These are phyloP conservation scores for Zygotorulaspora danielsina DNA, from an alignment of 805 yeast genomes.

Conservation along the genomic window DNA sequence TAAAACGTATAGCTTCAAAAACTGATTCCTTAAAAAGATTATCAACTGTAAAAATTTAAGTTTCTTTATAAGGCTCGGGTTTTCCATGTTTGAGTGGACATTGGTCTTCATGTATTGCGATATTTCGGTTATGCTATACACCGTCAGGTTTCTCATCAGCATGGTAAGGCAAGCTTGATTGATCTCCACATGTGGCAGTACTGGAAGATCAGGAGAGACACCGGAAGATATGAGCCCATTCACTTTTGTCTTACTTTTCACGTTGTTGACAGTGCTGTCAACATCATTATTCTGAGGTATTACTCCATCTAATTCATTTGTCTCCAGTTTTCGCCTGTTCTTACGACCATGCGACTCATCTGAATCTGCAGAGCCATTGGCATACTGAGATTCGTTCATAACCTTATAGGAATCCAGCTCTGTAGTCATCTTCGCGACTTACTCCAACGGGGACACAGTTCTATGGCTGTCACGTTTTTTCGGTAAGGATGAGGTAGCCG, in stretches of 20 bases:
- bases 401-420: constrained; percentile 18
- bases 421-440: constrained; percentile 16
- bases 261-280: not conserved
- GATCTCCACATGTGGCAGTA: constrained; percentile 35
- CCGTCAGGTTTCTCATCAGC: constrained; percentile 32
- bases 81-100: constrained; percentile 21
- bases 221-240: constrained; percentile 6
- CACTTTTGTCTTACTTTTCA: too few relatives aligned
- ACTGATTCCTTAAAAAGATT: constrained; percentile 74
- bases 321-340: constrained; percentile 5
- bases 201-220: too few relatives aligned
- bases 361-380: constrained; percentile 2
- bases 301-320: constrained; percentile 3
- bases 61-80: constrained; percentile 49
- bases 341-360: constrained; percentile 1
- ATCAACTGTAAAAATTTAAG: constrained; percentile 62
- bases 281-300: not conserved
- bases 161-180: constrained; percentile 34
- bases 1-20: constrained; percentile 76
- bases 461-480: too few relatives aligned
- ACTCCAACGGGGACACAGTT: not conserved
- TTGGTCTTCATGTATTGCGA: constrained; percentile 35
- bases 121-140: constrained; percentile 33
- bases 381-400: constrained; percentile 10
- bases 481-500: too few relatives aligned